Conservation (phyloP, 495 filamentous ascomycete genomes). For the Aspergillus coremiiformis region DNA sequence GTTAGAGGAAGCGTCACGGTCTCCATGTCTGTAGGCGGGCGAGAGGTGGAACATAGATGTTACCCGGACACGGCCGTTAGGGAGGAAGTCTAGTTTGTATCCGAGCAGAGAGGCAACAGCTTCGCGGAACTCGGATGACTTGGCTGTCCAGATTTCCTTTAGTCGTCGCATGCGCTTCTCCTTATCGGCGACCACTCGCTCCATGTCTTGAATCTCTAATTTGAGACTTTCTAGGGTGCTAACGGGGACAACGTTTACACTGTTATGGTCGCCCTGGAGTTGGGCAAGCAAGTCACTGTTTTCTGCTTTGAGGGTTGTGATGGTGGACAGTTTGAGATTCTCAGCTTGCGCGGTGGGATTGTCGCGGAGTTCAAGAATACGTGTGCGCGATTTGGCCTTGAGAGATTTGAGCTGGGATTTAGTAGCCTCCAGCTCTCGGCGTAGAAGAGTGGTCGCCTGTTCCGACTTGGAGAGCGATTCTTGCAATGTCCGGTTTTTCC, state of each 20-base stretch:
- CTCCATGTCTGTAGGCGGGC: conserved; percentile 46
- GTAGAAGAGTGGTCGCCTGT: conserved; percentile 54
- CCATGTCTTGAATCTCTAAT: conserved; percentile 63
- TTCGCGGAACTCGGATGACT: conserved; percentile 87
- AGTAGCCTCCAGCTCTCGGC: conserved; percentile 66
- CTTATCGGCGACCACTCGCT: conserved; percentile 65
- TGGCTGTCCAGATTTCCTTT: conserved; percentile 82
- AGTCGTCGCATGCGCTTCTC: conserved; percentile 80
- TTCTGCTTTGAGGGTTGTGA: conserved; percentile 69
- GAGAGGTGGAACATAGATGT: conserved; percentile 71
- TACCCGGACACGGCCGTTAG: conserved; percentile 83
- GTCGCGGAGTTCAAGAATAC: conserved; percentile 75
- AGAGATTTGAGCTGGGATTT: conserved; percentile 64
- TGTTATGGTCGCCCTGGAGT: conserved; percentile 47
- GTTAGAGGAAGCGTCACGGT: conserved; percentile 39
- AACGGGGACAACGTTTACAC: conserved; percentile 57
- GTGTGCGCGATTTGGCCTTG: conserved; percentile 65
- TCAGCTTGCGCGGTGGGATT: conserved; percentile 85
- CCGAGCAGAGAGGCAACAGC: conserved; percentile 82
- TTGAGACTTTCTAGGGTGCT: conserved; percentile 66
- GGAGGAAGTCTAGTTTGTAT: conserved; percentile 88
- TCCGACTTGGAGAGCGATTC: conserved; percentile 62
- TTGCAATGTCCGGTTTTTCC: conserved; percentile 82
- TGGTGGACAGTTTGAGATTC: conserved; percentile 70
- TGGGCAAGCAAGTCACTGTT: conserved; percentile 76